Base-by-base conservation (phyloP, 306 rosid species). In the Crataegus laevigata region DNA sequence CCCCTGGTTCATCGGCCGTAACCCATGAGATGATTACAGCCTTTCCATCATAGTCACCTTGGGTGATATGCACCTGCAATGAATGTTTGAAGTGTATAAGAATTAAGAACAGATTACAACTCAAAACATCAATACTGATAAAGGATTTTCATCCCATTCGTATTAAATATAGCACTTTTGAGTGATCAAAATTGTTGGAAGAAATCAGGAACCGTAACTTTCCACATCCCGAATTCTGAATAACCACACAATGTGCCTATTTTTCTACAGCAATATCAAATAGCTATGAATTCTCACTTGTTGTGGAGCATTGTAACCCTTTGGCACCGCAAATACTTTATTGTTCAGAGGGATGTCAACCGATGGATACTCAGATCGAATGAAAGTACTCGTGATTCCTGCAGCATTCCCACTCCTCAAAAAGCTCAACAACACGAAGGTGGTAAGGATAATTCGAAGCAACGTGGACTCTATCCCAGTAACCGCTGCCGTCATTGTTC, bases 11-110 rank as follows among this genome's bases (percentile, higher is more conserved):
- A 52, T 90, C 86, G 6, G 88, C 66, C 2, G 98, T 92, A 74
- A 94, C 89, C 99, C 99, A 92, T 71, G 99, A 92, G 79, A 94
- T 77, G 29, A 92, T 89, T 43, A 92, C 93, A 58, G 99, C 96
- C 83, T 80, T 90, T 72, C 96, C 99, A 69, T 94, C 96, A 66
- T 92, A 92, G 82, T 94, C 99, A 51, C 97, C 99, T 85, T 94
- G 99, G 30, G 99, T 92, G 68, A 94, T 89, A 75, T 90, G 99
- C 82, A 94, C 99, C 97, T 94, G 75, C 58, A 78, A 71, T 22
- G 47, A 74, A 79, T 10, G 26, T 65, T 71, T 34, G 19, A 83
- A 66, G 32, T 28, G 78, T 15, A 54, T 4, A 73, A 62, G 43
- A 79, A 34, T 57, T n/a, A n/a, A n/a, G n/a, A n/a, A n/a, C n/a